Evolutionary conservation across 164 flowering plant genomes (phyloP).

Genomic region (Nymphaea colorata): DNA sequence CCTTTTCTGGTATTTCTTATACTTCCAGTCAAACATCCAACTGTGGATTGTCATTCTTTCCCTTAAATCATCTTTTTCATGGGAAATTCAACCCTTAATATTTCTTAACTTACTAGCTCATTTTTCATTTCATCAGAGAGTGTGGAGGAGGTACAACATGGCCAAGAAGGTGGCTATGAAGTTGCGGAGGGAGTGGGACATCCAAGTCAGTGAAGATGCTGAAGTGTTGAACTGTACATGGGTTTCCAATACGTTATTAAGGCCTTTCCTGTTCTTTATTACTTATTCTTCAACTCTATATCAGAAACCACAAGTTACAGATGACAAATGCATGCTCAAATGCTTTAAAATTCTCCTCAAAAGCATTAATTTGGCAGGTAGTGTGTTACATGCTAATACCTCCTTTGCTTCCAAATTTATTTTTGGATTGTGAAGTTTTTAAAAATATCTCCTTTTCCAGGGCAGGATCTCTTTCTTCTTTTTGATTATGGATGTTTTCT

Average conservation of each 20-base stretch:
- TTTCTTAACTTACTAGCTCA: background rate
- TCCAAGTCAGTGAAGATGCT: slow-evolving; percentile 14
- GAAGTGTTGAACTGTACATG: slow-evolving; percentile 22
- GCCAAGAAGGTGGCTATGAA: slow-evolving; percentile 36
- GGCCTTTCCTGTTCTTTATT: slow-evolving; percentile 81
- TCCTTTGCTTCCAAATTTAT: too few species aligned
- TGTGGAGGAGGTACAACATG: slow-evolving; percentile 62
- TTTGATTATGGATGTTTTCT: too few species aligned
- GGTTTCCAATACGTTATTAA: slow-evolving; percentile 46
- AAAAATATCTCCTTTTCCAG: too few species aligned
- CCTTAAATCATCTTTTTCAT: too few species aligned
- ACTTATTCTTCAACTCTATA: slow-evolving; percentile 23
- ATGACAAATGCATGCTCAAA: slow-evolving; percentile 31
- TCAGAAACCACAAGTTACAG: slow-evolving; percentile 20
- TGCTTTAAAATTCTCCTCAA: slow-evolving; percentile 63
- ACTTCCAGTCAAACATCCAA: too few species aligned
- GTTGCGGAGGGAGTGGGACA: slow-evolving; percentile 55
- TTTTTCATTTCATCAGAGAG: slow-evolving; percentile 42
- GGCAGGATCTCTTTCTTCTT: too few species aligned
- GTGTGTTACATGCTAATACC: background rate
- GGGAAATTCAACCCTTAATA: background rate
- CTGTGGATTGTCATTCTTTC: too few species aligned
- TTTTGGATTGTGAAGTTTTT: too few species aligned
- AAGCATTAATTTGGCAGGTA: slow-evolving; percentile 66
- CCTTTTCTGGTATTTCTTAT: too few species aligned